phyloP scores from a whole-genome alignment of 1,284 basidiomycete species.

The Cryptococcus sp. region DNA sequence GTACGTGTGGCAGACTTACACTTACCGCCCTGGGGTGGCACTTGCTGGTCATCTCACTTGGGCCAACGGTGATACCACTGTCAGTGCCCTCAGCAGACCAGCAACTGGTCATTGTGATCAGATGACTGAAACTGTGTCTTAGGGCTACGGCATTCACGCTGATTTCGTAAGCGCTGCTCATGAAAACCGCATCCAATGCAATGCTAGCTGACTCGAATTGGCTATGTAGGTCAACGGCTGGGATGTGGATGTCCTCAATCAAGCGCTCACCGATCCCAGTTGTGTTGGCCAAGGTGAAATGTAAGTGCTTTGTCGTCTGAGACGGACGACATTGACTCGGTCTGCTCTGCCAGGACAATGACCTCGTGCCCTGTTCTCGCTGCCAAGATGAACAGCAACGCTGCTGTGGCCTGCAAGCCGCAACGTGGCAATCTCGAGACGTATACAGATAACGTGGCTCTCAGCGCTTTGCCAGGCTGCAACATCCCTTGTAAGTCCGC shows the following conservation, averaged over 20 bases:
- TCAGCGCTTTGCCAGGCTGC: conserved; percentile 33
- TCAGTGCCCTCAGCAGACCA: not conserved
- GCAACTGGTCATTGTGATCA: not conserved
- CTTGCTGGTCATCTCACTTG: conserved; percentile 38
- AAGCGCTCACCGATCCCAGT: conserved; percentile 28
- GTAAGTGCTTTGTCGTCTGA: not conserved
- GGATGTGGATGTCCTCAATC: conserved; percentile 33
- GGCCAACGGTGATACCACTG: conserved; percentile 49
- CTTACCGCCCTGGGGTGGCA: conserved; percentile 22
- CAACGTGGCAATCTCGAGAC: conserved; percentile 25
- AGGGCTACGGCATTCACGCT: conserved; percentile 40
- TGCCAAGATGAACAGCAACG: conserved; percentile 18
- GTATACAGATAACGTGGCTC: conserved; percentile 26
- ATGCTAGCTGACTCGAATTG: not conserved
- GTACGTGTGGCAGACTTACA: conserved; percentile 29
- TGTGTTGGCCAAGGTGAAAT: conserved; percentile 29
- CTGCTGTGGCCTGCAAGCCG: conserved; percentile 27
- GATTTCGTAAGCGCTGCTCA: conserved; percentile 26
- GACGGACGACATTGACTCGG: not conserved
- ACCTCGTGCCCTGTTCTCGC: conserved; percentile 32
- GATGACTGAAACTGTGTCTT: not conserved
- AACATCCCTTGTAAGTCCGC: conserved; percentile 30
- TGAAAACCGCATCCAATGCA: too few species aligned
- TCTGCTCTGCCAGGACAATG: conserved; percentile 9
- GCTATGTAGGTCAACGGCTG: conserved; percentile 24